Conservation (phyloP, 805 yeast genomes). For the Blastobotrys peoriensis region DNA sequence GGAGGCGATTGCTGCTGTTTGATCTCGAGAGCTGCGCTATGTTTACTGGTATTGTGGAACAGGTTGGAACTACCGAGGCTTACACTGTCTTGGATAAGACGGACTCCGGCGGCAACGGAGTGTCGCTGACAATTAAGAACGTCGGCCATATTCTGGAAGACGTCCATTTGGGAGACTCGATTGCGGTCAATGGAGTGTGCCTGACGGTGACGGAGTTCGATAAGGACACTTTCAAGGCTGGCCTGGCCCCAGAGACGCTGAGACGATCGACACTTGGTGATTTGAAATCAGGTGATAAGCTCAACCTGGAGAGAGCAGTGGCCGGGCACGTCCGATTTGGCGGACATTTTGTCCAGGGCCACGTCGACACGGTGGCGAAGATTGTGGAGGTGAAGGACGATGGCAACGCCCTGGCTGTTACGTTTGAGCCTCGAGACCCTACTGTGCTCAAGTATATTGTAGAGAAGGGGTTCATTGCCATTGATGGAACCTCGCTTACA, state of each 20-base stretch:
- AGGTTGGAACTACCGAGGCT: constrained; percentile 60
- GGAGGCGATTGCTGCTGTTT: too few relatives aligned
- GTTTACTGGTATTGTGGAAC: constrained; percentile 95
- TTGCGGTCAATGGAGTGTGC: constrained; percentile 83
- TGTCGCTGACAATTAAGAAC: constrained; percentile 58
- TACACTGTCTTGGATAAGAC: constrained; percentile 42
- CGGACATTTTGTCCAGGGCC: constrained; percentile 98
- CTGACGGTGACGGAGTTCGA: constrained; percentile 82
- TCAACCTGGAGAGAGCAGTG: constrained; percentile 91
- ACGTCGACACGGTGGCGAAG: constrained; percentile 81
- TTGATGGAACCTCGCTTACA: constrained; percentile 92
- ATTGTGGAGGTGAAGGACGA: constrained; percentile 53
- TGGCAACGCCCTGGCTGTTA: constrained; percentile 67
- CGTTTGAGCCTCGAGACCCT: constrained; percentile 63
- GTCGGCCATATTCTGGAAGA: constrained; percentile 63
- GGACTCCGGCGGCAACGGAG: constrained; percentile 65
- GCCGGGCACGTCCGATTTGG: constrained; percentile 79
- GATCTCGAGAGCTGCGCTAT: too few relatives aligned
- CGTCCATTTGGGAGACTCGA: constrained; percentile 90
- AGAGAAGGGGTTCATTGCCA: constrained; percentile 87
- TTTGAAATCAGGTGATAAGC: constrained; percentile 51
- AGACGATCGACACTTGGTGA: constrained; percentile 70
- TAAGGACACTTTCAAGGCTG: constrained; percentile 67
- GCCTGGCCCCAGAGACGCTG: constrained; percentile 88
- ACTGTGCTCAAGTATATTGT: constrained; percentile 67